phyloP scores from a whole-genome alignment of 2,329 filamentous ascomycete species.

The Calonectria montana region DNA sequence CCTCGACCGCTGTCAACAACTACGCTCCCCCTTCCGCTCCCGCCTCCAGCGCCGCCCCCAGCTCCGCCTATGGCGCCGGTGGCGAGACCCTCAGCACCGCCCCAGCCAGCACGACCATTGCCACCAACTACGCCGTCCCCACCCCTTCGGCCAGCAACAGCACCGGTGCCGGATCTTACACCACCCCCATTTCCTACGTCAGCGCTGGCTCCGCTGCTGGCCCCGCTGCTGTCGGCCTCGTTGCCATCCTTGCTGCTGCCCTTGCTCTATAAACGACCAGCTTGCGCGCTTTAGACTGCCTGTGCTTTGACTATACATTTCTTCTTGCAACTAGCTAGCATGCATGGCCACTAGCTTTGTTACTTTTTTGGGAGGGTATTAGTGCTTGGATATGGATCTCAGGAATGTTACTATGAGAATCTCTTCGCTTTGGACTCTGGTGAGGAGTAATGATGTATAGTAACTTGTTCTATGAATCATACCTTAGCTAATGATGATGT shows the following conservation, averaged over 20 bases:
- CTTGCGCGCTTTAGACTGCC: background rate
- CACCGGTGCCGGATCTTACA: background rate
- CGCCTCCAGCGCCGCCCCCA: conserved; percentile 22
- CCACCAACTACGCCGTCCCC: background rate
- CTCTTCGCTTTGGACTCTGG: no score
- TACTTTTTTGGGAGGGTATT: no score
- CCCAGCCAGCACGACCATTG: background rate
- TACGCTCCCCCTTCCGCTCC: background rate
- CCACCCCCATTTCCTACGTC: conserved; percentile 2
- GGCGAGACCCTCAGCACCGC: background rate
- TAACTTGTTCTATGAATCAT: no score
- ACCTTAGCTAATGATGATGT: no score
- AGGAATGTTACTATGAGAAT: no score
- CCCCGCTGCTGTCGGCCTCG: conserved; percentile 43
- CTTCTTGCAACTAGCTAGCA: no score
- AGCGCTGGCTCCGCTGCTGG: conserved; percentile 36
- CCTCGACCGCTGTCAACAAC: background rate
- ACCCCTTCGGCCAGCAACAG: background rate
- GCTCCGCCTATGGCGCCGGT: conserved; percentile 11
- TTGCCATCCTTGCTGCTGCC: conserved; percentile 46
- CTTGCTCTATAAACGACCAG: conserved; percentile 46
- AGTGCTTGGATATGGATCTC: no score
- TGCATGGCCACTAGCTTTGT: no score
- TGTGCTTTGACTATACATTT: background rate
- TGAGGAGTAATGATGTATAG: no score